These are phyloP conservation scores for Dioscorea cayenensis DNA, from an alignment of 116 monocot species.

Conservation along the genomic window DNA sequence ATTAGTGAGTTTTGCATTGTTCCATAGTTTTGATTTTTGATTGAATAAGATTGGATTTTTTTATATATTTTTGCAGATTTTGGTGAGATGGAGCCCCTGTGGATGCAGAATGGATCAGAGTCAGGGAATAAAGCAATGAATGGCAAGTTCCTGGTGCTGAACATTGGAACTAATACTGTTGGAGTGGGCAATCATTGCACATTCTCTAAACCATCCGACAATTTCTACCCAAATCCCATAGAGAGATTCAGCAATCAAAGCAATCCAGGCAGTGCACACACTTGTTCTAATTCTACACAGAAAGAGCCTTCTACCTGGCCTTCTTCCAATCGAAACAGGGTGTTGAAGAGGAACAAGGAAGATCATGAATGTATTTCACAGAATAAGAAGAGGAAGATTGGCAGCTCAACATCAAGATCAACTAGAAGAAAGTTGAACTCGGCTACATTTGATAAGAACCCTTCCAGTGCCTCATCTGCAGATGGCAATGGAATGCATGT, in stretches of 20 bases:
- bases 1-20: neutral
- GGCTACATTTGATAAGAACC: neutral
- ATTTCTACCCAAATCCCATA: constrained; percentile 4
- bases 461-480: neutral
- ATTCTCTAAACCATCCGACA: neutral
- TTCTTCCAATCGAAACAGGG: constrained; percentile 11
- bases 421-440: neutral
- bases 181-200: constrained; percentile 20
- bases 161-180: constrained; percentile 43
- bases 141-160: constrained; percentile 56
- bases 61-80: neutral
- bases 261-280: neutral
- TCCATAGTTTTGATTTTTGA: neutral
- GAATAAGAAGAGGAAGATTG: constrained; percentile 16
- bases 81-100: neutral
- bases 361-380: constrained; percentile 35
- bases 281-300: constrained; percentile 9
- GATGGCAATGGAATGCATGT: neutral
- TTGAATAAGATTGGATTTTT: neutral
- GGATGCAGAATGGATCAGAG: neutral
- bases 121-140: constrained; percentile 8
- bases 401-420: constrained; percentile 3
- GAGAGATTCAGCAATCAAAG: neutral
- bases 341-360: constrained; percentile 11
- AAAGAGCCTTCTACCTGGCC: constrained; percentile 4